Evolutionary conservation across 805 yeast species (phyloP).

Genomic region (Starmerella potacharoeniae): DNA sequence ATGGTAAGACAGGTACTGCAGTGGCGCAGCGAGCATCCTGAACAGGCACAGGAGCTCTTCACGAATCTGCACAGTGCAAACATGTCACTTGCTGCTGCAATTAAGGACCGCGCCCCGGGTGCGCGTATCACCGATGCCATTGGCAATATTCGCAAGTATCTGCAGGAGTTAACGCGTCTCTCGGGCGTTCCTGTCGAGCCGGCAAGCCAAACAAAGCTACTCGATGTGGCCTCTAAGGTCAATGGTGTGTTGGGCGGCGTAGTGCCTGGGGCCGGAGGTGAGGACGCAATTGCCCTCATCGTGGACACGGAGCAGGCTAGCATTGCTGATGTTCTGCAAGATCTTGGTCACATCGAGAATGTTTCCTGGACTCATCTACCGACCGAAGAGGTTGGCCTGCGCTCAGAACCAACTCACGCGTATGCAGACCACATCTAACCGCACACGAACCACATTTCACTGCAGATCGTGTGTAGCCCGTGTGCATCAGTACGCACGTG

Average conservation of each 20-base stretch:
- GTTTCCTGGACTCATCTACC: slow-evolving; percentile 38
- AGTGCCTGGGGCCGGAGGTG: slow-evolving; percentile 98
- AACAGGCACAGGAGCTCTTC: slow-evolving; percentile 44
- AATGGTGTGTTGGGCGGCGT: slow-evolving; percentile 88
- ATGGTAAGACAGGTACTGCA: slow-evolving; percentile 61
- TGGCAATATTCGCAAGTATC: slow-evolving; percentile 40
- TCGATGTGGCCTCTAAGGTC: slow-evolving; percentile 45
- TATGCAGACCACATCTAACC: background rate
- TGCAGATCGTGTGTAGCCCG: no score
- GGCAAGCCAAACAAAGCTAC: slow-evolving; percentile 51
- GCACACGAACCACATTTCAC: background rate
- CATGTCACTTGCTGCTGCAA: slow-evolving; percentile 39
- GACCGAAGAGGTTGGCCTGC: slow-evolving; percentile 34
- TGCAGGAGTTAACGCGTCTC: slow-evolving; percentile 48
- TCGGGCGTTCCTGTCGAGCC: slow-evolving; percentile 91
- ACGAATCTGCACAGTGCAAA: slow-evolving; percentile 47
- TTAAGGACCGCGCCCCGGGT: slow-evolving; percentile 32
- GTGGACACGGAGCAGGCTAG: slow-evolving; percentile 39
- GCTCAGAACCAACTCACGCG: slow-evolving; percentile 8
- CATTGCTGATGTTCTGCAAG: slow-evolving; percentile 4
- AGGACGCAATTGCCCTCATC: slow-evolving; percentile 77
- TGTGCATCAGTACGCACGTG: no score
- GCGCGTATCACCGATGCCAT: slow-evolving; percentile 8
- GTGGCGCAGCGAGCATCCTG: slow-evolving; percentile 53
- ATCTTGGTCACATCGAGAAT: slow-evolving; percentile 23